Evolutionary conservation across 331 rosid species (phyloP), one percentile per base, ranked within the genome.

Genomic region (Prunus yedoensis): DNA sequence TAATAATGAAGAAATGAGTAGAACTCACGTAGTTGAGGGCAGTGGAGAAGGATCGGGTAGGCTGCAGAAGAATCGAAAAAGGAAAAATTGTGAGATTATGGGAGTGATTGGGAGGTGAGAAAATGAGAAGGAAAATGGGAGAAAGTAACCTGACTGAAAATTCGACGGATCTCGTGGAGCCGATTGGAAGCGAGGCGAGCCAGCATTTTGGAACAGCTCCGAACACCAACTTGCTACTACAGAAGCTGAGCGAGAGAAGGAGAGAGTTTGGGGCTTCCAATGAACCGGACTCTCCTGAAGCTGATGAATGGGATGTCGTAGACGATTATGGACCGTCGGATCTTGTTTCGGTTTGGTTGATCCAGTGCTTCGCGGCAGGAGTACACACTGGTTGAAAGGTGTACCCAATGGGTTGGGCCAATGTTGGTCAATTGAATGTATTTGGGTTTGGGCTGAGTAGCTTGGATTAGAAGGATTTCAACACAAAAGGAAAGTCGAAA

Each of bases 21-120:
- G 32, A 27, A 85, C 99, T 88, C 79, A 95, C 99, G 70, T 90
- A 92, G 77, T 95, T 95, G 12, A 95, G 91, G 74, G 97, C 97
- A 50, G 97, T 95, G 50, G 97, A 95, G 74, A 95, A 88, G 76
- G 86, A 85, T 82, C 96, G 92, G 45, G 84, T 72, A 70, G 97
- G 89, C 93, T 91, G 77, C 80, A 54, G n/a, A 51, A 32, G 25
- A 63, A 32, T 61, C 10, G 2, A 80, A 59, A 62, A 21, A 7
- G 58, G 14, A 74, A 56, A 81, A 57, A 0, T 27, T 12, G 49
- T 15, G 49, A 52, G 61, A 71, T 45, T 57, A 80, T 56, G 68
- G 70, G 68, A 28, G 75, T n/a, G 80, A 67, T 57, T 30, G 77
- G 59, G 32, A 20, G 20, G 8, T 20, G 52, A n/a, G 45, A 46